phyloP scores from a whole-genome alignment of 257 asterid species.

The Paulownia fortunei region DNA sequence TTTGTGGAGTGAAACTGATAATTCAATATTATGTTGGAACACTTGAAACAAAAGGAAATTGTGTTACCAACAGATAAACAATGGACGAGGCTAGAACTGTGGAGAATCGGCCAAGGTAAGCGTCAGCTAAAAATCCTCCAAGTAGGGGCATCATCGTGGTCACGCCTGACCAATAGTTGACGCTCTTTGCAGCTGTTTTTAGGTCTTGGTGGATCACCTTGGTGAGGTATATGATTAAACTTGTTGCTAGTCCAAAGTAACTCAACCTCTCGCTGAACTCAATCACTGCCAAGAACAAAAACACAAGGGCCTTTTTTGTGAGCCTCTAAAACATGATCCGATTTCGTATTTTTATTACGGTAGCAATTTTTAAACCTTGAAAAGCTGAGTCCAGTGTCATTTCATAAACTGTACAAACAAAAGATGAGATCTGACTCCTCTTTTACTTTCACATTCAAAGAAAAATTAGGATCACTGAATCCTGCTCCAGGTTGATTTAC shows the following conservation, averaged over 20 bases:
- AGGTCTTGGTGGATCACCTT: conserved; percentile 78
- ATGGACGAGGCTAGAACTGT: conserved; percentile 68
- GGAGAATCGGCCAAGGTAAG: conserved; percentile 86
- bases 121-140: conserved; percentile 90
- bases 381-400: background rate
- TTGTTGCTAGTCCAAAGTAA: conserved; percentile 78
- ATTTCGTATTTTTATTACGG: too few species aligned
- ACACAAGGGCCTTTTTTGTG: background rate
- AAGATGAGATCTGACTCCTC: background rate
- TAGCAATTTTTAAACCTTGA: too few species aligned
- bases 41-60: background rate
- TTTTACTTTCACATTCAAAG: too few species aligned
- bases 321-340: too few species aligned
- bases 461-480: too few species aligned
- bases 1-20: too few species aligned
- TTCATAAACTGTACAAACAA: background rate
- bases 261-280: conserved; percentile 91
- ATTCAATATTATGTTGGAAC: background rate
- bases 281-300: conserved; percentile 49
- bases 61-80: conserved; percentile 68
- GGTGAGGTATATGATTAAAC: conserved; percentile 82
- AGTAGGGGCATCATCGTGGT: conserved; percentile 84
- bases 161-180: conserved; percentile 83
- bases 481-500: too few species aligned
- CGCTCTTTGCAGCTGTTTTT: conserved; percentile 74